A percentile compares a stretch with the other conserved stretches of the same genome.
Evolutionary conservation across 1,284 basidiomycete genomes (phyloP).

Genomic region (Naganishia sp.): DNA sequence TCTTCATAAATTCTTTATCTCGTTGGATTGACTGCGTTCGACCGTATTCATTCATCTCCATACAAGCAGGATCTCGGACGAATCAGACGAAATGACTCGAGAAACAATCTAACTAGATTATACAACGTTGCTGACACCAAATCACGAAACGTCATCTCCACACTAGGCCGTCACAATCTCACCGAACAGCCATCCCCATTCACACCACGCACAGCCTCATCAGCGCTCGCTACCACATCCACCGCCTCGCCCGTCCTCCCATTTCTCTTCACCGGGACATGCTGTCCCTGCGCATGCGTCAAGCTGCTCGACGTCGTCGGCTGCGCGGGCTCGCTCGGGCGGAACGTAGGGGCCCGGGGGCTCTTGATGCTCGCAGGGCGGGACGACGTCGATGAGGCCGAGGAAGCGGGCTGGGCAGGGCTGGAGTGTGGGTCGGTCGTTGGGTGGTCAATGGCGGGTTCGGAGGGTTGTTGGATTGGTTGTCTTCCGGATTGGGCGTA

Average conservation of each 20-base stretch:
- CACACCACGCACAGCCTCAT: too few species aligned
- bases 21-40: too few species aligned
- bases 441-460: not conserved
- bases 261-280: not conserved
- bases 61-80: too few species aligned
- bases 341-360: not conserved
- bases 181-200: too few species aligned
- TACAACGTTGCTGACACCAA: too few species aligned
- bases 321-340: not conserved
- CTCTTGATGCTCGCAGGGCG: constrained; percentile 2
- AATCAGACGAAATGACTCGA: too few species aligned
- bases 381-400: not conserved
- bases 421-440: not conserved
- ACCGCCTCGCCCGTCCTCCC: not conserved
- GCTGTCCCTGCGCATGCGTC: constrained; percentile 14
- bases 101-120: too few species aligned
- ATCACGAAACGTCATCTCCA: too few species aligned
- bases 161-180: too few species aligned
- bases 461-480: not conserved
- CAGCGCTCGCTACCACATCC: too few species aligned
- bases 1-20: too few species aligned
- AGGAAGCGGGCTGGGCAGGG: not conserved
- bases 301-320: constrained; percentile 4
- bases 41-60: too few species aligned
- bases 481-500: constrained; percentile 15